Base-by-base conservation (phyloP, 768 basidiomycete genomes). In the Plicaturopsis crispa region DNA sequence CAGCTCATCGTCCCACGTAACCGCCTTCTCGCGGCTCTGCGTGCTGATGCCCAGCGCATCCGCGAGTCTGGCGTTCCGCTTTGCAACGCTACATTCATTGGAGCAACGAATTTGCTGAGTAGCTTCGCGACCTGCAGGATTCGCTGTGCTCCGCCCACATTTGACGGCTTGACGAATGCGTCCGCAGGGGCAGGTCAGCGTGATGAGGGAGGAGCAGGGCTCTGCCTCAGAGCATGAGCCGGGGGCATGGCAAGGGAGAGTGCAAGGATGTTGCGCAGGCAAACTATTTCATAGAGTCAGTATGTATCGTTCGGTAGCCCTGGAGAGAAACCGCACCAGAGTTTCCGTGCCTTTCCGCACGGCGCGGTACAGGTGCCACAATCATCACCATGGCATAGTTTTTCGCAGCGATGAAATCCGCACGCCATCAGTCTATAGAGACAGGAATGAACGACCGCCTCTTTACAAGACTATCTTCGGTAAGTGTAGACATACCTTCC, bases 401-500 rank as follows among this genome's bases (percentile, higher is more conserved):
- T 72, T 42, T 84, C 78, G 55, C 96, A 99, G 11, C 71, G 78
- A 55, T 99, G 96, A 54, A 83, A 90, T 2, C 94, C 96, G 50
- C 96, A 99, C 0, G 61, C 61, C 40, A 97, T 63, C 2, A 84
- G 58, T 44, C 79, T 83, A 39, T 2, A 18, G n/a, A 41, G 19
- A 23, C 6, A 26, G 42, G 6, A 35, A 28, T 24, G 16, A 22
- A 38, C n/a, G n/a, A n/a, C n/a, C n/a, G n/a, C n/a, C n/a, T n/a
- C n/a, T n/a, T n/a, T n/a, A n/a, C n/a, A n/a, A n/a, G n/a, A n/a
- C n/a, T n/a, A n/a, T n/a, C n/a, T n/a, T n/a, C n/a, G n/a, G n/a
- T n/a, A n/a, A n/a, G n/a, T 13, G 33, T 24, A 5, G 12, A 65
- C 78, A 46, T 41, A 81, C 75, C 81, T 80, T 44, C 81, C 84